Conservation (phyloP, 768 basidiomycete genomes). For the Russula ochroleuca region DNA sequence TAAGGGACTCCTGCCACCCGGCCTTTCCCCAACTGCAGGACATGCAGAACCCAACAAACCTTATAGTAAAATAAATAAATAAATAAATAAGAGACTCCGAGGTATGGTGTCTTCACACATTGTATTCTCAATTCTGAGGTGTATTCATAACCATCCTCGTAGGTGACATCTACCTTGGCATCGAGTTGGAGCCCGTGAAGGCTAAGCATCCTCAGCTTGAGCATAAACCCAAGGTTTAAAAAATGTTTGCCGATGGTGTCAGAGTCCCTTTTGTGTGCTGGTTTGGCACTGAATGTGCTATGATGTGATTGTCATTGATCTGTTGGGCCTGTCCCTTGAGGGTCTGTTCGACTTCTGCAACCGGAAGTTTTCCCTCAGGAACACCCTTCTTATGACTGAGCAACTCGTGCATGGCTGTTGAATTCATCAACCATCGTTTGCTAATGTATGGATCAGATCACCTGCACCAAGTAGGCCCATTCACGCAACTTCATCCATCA, state of each 20-base stretch:
- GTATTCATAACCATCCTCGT: background rate
- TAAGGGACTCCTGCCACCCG: no score
- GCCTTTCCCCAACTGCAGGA: no score
- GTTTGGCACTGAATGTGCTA: no score
- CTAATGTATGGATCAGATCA: constrained; percentile 25
- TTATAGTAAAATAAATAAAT: no score
- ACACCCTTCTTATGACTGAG: constrained; percentile 91
- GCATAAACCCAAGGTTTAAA: constrained; percentile 93
- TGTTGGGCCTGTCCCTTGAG: no score
- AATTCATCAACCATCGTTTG: no score
- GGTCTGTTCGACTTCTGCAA: no score
- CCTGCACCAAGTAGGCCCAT: constrained; percentile 99
- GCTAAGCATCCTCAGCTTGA: constrained; percentile 99
- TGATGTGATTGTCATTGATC: no score
- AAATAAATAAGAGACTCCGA: no score
- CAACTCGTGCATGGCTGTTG: constrained; percentile 64
- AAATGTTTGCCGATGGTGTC: constrained; percentile 98
- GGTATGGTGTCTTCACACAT: no score
- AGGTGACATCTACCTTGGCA: constrained; percentile 99
- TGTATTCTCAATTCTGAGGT: background rate
- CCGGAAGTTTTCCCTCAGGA: constrained; percentile 97
- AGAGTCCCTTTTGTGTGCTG: constrained; percentile 98
- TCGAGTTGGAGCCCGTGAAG: constrained; percentile 99
- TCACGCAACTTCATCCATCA: constrained; percentile 98
- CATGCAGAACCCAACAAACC: no score